Conservation (phyloP, 78 protist species). For the Corallochytrium limacisporum region DNA sequence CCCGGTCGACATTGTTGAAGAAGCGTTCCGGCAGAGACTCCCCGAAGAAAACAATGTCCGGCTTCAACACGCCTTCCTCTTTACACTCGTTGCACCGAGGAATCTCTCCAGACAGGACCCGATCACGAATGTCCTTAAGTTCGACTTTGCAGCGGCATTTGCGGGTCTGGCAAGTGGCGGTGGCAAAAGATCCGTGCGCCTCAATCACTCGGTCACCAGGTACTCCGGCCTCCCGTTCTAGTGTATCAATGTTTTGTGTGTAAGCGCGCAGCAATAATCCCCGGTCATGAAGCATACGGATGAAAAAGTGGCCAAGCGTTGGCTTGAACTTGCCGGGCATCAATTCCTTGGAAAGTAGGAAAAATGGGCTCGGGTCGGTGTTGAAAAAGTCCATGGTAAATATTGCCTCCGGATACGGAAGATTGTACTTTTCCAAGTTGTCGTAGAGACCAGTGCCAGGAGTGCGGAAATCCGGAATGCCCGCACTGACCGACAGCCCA, state of each 20-base stretch:
- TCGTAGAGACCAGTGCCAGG: slow-evolving; percentile 66
- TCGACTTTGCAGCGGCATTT: too few species aligned
- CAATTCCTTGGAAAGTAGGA: slow-evolving; percentile 52
- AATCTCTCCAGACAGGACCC: too few species aligned
- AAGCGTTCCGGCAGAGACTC: slow-evolving; percentile 3
- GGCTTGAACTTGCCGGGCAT: slow-evolving; percentile 54
- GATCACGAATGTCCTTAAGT: too few species aligned
- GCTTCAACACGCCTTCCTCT: slow-evolving; percentile 8
- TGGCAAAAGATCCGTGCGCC: slow-evolving; percentile 70
- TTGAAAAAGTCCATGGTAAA: slow-evolving; percentile 41
- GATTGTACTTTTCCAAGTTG: slow-evolving; percentile 53
- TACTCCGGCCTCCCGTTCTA: slow-evolving; percentile 65
- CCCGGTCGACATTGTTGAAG: neutral
- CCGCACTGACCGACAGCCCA: too few species aligned
- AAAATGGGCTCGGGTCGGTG: slow-evolving; percentile 66
- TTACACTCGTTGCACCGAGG: neutral
- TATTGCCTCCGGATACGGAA: slow-evolving; percentile 61
- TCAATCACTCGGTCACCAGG: slow-evolving; percentile 39
- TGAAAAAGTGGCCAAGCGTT: slow-evolving; percentile 64
- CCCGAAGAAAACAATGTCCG: slow-evolving; percentile 45
- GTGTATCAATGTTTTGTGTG: slow-evolving; percentile 86
- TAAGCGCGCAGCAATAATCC: slow-evolving; percentile 59
- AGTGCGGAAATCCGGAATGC: slow-evolving; percentile 78
- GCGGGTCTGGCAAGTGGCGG: slow-evolving; percentile 29
- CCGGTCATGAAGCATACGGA: slow-evolving; percentile 40